Percentiles rank a stretch among this genome's conserved stretches.
phyloP scores from a whole-genome alignment of 2,329 filamentous ascomycete species.

The Apiospora phragmitis region DNA sequence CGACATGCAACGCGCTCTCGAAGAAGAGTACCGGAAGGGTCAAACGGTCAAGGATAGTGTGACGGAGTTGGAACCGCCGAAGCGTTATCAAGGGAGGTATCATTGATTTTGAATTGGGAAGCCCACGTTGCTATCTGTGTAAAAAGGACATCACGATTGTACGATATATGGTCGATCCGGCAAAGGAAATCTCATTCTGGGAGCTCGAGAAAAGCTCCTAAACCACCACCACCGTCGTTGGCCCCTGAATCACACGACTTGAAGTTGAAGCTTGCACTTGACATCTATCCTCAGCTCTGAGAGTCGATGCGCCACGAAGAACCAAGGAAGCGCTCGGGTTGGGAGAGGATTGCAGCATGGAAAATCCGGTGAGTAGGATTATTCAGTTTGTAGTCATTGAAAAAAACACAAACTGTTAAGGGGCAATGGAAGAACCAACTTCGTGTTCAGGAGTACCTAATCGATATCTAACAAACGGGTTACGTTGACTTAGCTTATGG shows the following conservation, averaged over 20 bases:
- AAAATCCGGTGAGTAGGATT: neutral
- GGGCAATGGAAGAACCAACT: neutral
- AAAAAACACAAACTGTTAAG: neutral
- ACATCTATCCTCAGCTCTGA: neutral
- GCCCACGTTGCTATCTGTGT: neutral
- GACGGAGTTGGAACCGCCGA: slow-evolving; percentile 12
- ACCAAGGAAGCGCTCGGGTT: neutral
- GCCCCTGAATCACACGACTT: neutral
- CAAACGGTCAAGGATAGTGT: slow-evolving; percentile 63
- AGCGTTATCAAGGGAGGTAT: slow-evolving; percentile 16
- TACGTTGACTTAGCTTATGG: slow-evolving; percentile 3
- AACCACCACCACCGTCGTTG: neutral
- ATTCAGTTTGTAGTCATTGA: neutral
- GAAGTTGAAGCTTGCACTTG: neutral
- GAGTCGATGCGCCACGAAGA: neutral
- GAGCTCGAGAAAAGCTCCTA: neutral
- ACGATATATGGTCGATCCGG: neutral
- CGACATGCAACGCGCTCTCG: slow-evolving; percentile 82
- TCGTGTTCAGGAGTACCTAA: neutral
- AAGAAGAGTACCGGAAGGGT: slow-evolving; percentile 86
- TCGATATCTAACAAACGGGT: neutral
- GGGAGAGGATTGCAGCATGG: neutral
- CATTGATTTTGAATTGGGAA: slow-evolving; percentile 6
- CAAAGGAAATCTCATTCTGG: neutral
- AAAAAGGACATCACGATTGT: neutral